Percentiles rank a stretch among this genome's conserved stretches.
Conservation (phyloP, 2,329 filamentous ascomycete species). For the Monosporascus sp. region DNA sequence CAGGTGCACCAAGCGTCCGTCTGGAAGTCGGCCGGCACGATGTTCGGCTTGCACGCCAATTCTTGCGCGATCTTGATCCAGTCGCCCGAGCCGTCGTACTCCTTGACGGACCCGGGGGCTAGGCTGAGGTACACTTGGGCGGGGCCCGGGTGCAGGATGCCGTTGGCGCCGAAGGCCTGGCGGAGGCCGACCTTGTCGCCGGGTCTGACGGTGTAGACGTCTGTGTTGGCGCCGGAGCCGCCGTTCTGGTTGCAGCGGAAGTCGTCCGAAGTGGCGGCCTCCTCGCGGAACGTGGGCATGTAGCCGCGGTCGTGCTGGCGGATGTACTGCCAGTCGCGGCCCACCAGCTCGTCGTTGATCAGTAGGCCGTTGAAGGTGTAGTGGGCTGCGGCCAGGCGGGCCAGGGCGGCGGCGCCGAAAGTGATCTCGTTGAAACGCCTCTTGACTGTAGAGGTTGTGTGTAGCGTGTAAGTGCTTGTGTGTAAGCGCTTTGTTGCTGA, state of each 20-base stretch:
- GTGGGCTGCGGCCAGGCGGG: slow-evolving; percentile 8
- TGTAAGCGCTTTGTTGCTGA: too few relatives aligned
- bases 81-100: slow-evolving; percentile 9
- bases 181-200: slow-evolving; percentile 26
- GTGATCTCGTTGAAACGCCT: too few relatives aligned
- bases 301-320: slow-evolving; percentile 24
- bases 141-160: slow-evolving; percentile 17
- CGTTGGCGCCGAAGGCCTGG: slow-evolving; percentile 13
- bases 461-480: too few relatives aligned
- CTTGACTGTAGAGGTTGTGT: too few relatives aligned
- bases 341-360: slow-evolving; percentile 14
- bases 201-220: slow-evolving; percentile 23
- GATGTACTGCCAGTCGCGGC: slow-evolving; percentile 16
- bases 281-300: slow-evolving; percentile 14
- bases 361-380: slow-evolving; percentile 20
- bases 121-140: slow-evolving; percentile 7
- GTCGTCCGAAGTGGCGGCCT: slow-evolving; percentile 19
- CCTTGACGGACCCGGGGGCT: slow-evolving; percentile 5
- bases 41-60: slow-evolving; percentile 1
- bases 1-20: slow-evolving; percentile 2
- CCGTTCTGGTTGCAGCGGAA: slow-evolving; percentile 25
- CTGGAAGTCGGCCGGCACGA: neutral
- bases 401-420: neutral
- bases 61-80: slow-evolving; percentile 13
- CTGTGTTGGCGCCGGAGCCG: slow-evolving; percentile 8